Conservation (phyloP, 78 protist genomes). For the Dictyostelium capitatum region DNA sequence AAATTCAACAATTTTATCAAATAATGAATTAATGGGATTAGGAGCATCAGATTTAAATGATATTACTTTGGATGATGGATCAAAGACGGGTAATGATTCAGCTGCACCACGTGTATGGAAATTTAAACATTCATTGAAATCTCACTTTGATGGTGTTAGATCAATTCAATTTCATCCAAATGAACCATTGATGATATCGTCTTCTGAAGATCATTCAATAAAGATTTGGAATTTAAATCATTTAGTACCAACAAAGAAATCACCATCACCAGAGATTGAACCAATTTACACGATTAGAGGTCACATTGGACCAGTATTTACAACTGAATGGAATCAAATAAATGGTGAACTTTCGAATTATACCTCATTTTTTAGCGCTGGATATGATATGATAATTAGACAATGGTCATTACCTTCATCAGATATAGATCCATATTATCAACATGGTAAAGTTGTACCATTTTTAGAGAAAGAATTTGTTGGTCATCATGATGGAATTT, state of each 20-base stretch:
- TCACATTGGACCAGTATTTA: constrained; percentile 79
- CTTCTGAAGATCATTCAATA: constrained; percentile 72
- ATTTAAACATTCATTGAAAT: constrained; percentile 45
- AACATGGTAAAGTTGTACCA: constrained; percentile 18
- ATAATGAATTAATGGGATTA: constrained; percentile 20
- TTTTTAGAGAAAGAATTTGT: constrained; percentile 29
- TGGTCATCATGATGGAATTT: constrained; percentile 84
- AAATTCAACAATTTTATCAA: background rate
- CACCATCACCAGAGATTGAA: constrained; percentile 62
- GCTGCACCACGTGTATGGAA: constrained; percentile 59
- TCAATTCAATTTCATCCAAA: constrained; percentile 78
- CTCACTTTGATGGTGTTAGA: constrained; percentile 85
- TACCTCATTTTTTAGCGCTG: constrained; percentile 52
- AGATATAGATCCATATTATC: constrained; percentile 52
- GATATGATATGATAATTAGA: constrained; percentile 77
- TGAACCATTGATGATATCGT: constrained; percentile 63
- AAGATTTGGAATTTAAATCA: constrained; percentile 82
- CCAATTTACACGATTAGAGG: constrained; percentile 85
- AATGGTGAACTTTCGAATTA: background rate
- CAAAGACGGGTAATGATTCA: constrained; percentile 21
- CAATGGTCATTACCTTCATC: constrained; percentile 63
- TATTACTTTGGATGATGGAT: constrained; percentile 48
- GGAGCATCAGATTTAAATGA: constrained; percentile 59
- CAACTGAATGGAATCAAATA: constrained; percentile 34
- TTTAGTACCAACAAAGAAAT: constrained; percentile 23